A percentile compares a stretch with the other conserved stretches of the same genome.
phyloP scores from a whole-genome alignment of 169 alveolate genomes.

The Plasmodium malariae region DNA sequence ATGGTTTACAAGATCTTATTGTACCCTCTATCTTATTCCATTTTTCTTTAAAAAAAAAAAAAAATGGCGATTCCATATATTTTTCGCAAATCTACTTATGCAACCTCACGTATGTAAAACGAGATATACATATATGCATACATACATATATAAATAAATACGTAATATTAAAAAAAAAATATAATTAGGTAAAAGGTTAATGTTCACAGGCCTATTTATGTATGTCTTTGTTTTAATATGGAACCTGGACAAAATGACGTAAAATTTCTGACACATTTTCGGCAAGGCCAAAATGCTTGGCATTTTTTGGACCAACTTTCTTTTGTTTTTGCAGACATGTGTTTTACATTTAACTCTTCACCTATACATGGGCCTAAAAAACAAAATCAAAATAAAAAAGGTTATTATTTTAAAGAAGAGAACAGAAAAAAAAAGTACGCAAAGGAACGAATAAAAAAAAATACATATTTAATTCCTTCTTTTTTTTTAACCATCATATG shows the following conservation, averaged over 20 bases:
- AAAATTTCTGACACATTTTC: constrained; percentile 79
- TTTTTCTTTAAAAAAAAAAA: constrained; percentile 49
- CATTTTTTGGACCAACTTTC: constrained; percentile 81
- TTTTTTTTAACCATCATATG: constrained; percentile 59
- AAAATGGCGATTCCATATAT: background rate
- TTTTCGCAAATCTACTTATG: background rate
- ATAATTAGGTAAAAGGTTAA: too few relatives aligned
- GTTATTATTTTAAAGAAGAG: background rate
- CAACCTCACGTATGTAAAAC: background rate
- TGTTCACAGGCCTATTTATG: too few relatives aligned
- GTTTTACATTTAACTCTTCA: constrained; percentile 78
- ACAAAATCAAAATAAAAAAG: background rate
- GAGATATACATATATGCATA: background rate
- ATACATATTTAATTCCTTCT: constrained; percentile 9
- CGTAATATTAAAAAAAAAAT: constrained; percentile 13
- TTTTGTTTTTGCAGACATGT: constrained; percentile 80
- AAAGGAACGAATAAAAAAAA: background rate
- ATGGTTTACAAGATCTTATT: constrained; percentile 63
- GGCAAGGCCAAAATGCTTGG: constrained; percentile 87
- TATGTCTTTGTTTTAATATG: background rate
- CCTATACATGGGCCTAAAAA: constrained; percentile 85
- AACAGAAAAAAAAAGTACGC: constrained; percentile 3
- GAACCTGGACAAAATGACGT: constrained; percentile 84
- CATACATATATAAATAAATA: too few relatives aligned
- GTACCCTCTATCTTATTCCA: constrained; percentile 54